These are phyloP conservation scores for Tetrahymena malaccensis DNA, from an alignment of 73 alveolate genomes.

Conservation along the genomic window DNA sequence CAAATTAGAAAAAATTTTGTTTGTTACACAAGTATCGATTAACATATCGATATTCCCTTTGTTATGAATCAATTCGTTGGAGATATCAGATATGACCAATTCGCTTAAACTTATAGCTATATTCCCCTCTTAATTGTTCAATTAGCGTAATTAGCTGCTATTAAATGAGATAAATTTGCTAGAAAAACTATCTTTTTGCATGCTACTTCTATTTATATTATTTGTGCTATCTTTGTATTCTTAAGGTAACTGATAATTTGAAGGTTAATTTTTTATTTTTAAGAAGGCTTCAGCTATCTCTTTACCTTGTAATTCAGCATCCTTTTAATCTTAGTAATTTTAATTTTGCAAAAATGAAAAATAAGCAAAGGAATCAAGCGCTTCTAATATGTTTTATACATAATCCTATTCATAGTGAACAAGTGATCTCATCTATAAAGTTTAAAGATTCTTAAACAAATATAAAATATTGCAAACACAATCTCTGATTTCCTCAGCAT, in stretches of 20 bases:
- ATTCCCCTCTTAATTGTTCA: not conserved
- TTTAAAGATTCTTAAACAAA: not conserved
- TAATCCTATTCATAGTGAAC: not conserved
- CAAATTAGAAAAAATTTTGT: not conserved
- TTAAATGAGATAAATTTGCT: not conserved
- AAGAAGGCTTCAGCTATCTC: not conserved
- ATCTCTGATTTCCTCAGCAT: not conserved
- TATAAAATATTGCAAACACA: not conserved
- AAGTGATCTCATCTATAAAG: not conserved
- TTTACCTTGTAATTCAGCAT: not conserved
- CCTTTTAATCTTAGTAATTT: not conserved
- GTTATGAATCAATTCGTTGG: not conserved
- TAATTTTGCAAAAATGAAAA: not conserved
- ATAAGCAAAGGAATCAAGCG: not conserved
- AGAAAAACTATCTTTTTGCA: not conserved
- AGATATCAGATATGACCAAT: not conserved
- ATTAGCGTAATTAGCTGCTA: not conserved
- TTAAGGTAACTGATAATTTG: not conserved
- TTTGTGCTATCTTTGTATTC: not conserved
- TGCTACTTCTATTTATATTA: not conserved
- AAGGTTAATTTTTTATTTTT: not conserved
- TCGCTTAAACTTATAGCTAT: not conserved
- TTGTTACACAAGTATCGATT: not conserved
- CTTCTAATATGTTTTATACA: not conserved
- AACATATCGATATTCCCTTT: not conserved